A percentile compares a stretch with the other conserved stretches of the same genome.
Evolutionary conservation across 2,329 filamentous ascomycete genomes (phyloP).

Genomic region (Xylaria sp.): DNA sequence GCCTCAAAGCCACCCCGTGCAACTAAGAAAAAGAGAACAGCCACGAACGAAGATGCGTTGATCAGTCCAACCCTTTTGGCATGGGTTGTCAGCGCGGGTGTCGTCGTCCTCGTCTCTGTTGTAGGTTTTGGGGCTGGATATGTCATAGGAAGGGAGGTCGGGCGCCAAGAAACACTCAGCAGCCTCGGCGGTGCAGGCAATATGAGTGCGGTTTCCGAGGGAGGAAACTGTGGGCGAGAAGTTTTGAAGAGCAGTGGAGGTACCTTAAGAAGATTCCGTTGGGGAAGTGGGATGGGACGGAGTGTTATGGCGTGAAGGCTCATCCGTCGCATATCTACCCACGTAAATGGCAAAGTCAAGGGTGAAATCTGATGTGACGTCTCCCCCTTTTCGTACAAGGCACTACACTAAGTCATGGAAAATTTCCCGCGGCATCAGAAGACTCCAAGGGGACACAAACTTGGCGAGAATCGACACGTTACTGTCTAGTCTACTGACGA

Average conservation of each 20-base stretch:
- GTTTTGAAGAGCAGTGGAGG: conserved; percentile 62
- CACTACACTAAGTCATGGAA: neutral
- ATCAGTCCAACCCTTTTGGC: conserved; percentile 70
- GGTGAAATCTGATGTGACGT: neutral
- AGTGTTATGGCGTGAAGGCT: conserved; percentile 58
- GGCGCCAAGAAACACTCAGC: conserved; percentile 66
- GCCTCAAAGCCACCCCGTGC: conserved; percentile 56
- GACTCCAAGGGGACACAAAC: neutral
- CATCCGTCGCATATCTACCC: neutral
- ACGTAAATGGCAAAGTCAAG: neutral
- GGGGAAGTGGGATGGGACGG: conserved; percentile 61
- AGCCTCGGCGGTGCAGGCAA: conserved; percentile 56
- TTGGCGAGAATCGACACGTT: neutral
- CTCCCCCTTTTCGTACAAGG: neutral
- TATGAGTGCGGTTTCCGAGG: conserved; percentile 54
- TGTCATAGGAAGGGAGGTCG: conserved; percentile 73
- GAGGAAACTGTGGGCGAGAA: conserved; percentile 63
- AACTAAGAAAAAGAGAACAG: conserved; percentile 69
- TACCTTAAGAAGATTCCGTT: conserved; percentile 64
- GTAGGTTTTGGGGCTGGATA: conserved; percentile 76
- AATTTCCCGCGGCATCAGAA: neutral
- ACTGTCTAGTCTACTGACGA: neutral
- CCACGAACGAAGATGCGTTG: conserved; percentile 53
- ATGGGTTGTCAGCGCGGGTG: conserved; percentile 73
- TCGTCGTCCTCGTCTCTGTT: conserved; percentile 73